These are phyloP conservation scores for Magnolia officinalis DNA, from an alignment of 164 flowering plant species.

Conservation along the genomic window DNA sequence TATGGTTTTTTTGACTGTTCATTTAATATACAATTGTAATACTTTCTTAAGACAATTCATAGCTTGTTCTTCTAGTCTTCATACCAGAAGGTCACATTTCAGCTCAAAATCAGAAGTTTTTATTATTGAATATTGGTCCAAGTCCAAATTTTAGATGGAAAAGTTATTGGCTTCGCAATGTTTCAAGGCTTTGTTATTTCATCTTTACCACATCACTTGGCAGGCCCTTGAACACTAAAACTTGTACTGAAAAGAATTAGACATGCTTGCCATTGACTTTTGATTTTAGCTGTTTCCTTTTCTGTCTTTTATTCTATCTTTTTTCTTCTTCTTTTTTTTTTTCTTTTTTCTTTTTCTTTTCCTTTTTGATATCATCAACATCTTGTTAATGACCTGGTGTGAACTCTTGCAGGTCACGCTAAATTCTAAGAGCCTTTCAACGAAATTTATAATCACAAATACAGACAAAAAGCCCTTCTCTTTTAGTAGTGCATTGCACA, in stretches of 20 bases:
- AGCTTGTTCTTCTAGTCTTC: background rate
- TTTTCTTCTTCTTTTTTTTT: background rate
- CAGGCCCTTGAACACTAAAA: background rate
- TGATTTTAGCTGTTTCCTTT: background rate
- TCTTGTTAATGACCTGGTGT: background rate
- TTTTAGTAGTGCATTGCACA: conserved; percentile 81
- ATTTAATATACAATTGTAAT: background rate
- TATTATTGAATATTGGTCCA: background rate
- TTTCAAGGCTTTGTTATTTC: background rate
- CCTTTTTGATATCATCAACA: background rate
- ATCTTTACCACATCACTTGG: background rate
- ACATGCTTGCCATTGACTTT: background rate
- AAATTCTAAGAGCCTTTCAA: conserved; percentile 63
- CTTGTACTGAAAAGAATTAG: background rate
- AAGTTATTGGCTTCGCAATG: background rate
- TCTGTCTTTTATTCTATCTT: background rate
- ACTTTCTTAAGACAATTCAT: background rate
- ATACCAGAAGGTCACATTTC: background rate
- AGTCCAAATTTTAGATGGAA: background rate
- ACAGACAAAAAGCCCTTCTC: conserved; percentile 71
- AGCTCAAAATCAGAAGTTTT: background rate
- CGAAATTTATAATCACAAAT: conserved; percentile 68
- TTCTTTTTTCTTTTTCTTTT: background rate
- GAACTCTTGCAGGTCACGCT: conserved; percentile 59
- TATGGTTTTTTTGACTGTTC: background rate